Evolutionary conservation across 257 asterid species (phyloP).

Genomic region (Ilex aquifolium): DNA sequence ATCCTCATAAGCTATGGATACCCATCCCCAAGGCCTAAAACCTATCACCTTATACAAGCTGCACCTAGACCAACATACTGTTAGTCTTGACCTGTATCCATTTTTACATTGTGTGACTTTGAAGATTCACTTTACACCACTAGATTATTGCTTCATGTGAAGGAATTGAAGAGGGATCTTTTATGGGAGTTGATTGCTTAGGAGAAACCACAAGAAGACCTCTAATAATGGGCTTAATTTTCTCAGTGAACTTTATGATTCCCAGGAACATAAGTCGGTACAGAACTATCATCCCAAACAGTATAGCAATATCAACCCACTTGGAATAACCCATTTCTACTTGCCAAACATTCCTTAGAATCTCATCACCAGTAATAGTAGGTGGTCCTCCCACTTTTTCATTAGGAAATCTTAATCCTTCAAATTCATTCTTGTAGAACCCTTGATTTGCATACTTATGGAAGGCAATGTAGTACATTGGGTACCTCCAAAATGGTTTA

Average conservation of each 20-base stretch:
- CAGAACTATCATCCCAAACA: constrained; percentile 41
- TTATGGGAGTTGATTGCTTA: neutral
- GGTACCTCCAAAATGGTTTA: constrained; percentile 46
- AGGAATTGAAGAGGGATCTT: neutral
- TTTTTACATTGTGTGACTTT: too few species aligned
- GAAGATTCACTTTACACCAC: too few species aligned
- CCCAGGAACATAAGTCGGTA: constrained; percentile 38
- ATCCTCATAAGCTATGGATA: too few species aligned
- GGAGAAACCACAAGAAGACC: constrained; percentile 3
- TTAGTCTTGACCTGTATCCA: too few species aligned
- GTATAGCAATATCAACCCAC: constrained; percentile 44
- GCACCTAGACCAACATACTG: too few species aligned
- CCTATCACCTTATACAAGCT: too few species aligned
- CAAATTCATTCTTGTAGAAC: constrained; percentile 49
- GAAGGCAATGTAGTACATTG: constrained; percentile 44
- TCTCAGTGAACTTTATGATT: constrained; percentile 28
- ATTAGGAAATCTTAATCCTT: constrained; percentile 34
- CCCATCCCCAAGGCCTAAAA: too few species aligned
- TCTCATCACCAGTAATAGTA: constrained; percentile 30
- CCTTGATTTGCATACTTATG: constrained; percentile 57
- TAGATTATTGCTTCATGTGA: neutral
- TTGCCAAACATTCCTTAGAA: constrained; percentile 44
- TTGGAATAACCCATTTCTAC: constrained; percentile 52
- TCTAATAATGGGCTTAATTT: constrained; percentile 21
- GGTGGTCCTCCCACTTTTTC: constrained; percentile 22